phyloP scores from a whole-genome alignment of 2,329 filamentous ascomycete genomes.

The Plenodomus biglobosus region DNA sequence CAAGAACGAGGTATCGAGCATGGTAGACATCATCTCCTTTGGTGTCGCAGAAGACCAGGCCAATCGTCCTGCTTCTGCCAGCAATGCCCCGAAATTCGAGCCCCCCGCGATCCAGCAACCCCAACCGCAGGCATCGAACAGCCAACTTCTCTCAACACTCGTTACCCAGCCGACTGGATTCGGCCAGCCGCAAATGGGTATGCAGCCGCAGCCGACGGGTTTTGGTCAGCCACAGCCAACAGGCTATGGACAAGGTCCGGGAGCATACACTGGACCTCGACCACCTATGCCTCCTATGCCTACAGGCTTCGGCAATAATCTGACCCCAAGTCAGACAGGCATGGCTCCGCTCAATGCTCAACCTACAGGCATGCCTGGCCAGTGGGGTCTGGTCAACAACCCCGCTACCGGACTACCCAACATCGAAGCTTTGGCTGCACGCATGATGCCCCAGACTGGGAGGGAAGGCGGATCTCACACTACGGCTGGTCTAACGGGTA shows the following conservation, averaged over 20 bases:
- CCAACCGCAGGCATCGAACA: slow-evolving; percentile 69
- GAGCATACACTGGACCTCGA: slow-evolving; percentile 77
- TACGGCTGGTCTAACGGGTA: slow-evolving; percentile 83
- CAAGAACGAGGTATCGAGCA: slow-evolving; percentile 96
- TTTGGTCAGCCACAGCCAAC: slow-evolving; percentile 51
- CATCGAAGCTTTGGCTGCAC: slow-evolving; percentile 86
- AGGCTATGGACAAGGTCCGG: slow-evolving; percentile 66
- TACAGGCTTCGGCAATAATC: slow-evolving; percentile 48
- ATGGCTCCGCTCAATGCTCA: slow-evolving; percentile 75
- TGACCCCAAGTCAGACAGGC: slow-evolving; percentile 66
- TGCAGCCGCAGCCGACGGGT: slow-evolving; percentile 51
- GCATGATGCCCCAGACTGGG: slow-evolving; percentile 96
- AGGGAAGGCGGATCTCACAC: slow-evolving; percentile 80
- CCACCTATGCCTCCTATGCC: slow-evolving; percentile 85
- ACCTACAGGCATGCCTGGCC: slow-evolving; percentile 87
- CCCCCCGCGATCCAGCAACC: slow-evolving; percentile 56
- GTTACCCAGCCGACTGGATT: slow-evolving; percentile 58
- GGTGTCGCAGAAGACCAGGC: slow-evolving; percentile 74
- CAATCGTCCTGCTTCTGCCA: slow-evolving; percentile 54
- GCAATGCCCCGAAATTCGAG: slow-evolving; percentile 71
- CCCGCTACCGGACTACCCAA: slow-evolving; percentile 88
- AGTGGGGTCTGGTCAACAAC: slow-evolving; percentile 98
- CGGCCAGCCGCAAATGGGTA: slow-evolving; percentile 63
- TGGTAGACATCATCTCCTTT: slow-evolving; percentile 99
- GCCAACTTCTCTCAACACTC: slow-evolving; percentile 60